Conservation (phyloP, 768 basidiomycete species). For the Pulveroboletus ravenelii region DNA sequence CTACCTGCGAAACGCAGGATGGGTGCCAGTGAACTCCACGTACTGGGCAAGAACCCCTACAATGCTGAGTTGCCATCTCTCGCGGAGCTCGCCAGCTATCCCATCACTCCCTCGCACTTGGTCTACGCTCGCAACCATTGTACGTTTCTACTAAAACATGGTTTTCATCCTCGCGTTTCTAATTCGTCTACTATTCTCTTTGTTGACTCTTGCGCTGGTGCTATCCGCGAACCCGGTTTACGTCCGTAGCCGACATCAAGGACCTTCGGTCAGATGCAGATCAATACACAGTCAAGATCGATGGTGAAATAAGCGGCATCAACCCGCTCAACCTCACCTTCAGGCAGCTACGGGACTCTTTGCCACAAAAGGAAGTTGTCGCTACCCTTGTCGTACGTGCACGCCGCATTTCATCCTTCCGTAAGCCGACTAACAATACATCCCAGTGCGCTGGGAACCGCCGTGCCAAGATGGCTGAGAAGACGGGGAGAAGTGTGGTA, state of each 20-base stretch:
- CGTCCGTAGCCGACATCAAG: constrained; percentile 25
- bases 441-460: constrained; percentile 61
- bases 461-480: constrained; percentile 57
- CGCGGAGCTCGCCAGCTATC: constrained; percentile 42
- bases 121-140: constrained; percentile 73
- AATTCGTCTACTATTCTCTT: not conserved
- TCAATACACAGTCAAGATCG: constrained; percentile 25
- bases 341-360: constrained; percentile 10
- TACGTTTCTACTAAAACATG: constrained; percentile 36
- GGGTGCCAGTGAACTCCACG: constrained; percentile 16
- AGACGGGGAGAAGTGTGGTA: constrained; percentile 43
- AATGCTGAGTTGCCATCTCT: constrained; percentile 68
- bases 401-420: not conserved
- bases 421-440: not conserved
- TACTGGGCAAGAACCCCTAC: constrained; percentile 44
- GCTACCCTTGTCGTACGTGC: constrained; percentile 52
- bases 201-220: not conserved
- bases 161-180: constrained; percentile 1
- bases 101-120: constrained; percentile 57
- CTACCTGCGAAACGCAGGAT: constrained; percentile 3
- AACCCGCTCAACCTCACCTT: constrained; percentile 18
- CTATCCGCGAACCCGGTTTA: not conserved
- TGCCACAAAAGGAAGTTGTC: constrained; percentile 32
- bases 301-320: constrained; percentile 21
- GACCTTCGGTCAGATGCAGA: constrained; percentile 16